phyloP scores from a whole-genome alignment of 805 yeast genomes.

The Saturnispora besseyi region DNA sequence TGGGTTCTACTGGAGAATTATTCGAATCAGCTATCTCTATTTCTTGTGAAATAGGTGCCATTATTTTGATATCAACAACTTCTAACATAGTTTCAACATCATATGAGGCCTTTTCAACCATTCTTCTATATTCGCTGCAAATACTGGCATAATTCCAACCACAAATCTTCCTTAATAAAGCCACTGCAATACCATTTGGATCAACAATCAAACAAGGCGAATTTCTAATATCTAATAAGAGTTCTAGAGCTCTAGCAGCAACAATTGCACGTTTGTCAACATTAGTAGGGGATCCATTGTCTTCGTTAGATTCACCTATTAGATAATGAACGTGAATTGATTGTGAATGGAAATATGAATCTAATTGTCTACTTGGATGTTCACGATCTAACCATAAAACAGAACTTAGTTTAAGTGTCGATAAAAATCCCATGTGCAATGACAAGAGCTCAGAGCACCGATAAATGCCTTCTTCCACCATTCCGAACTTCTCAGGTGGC shows the following conservation, averaged over 20 bases:
- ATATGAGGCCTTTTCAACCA: constrained; percentile 63
- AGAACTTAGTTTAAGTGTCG: constrained; percentile 59
- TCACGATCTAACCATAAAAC: constrained; percentile 77
- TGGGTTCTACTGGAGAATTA: constrained; percentile 3
- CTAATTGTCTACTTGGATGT: constrained; percentile 65
- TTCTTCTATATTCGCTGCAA: constrained; percentile 74
- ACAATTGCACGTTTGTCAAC: constrained; percentile 37
- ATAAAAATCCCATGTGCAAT: constrained; percentile 67
- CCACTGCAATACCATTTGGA: constrained; percentile 69
- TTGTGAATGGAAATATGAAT: constrained; percentile 52
- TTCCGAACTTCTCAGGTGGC: constrained; percentile 88
- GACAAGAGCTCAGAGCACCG: constrained; percentile 74
- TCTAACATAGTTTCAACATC: constrained; percentile 79
- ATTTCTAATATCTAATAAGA: constrained; percentile 51
- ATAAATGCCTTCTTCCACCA: constrained; percentile 81
- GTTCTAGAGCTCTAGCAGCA: constrained; percentile 55
- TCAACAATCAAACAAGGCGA: constrained; percentile 73
- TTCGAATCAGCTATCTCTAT: constrained; percentile 36
- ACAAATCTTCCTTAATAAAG: constrained; percentile 71
- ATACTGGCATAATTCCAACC: constrained; percentile 85
- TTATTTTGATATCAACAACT: constrained; percentile 23
- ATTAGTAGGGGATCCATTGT: constrained; percentile 14
- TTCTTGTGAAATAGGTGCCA: constrained; percentile 29
- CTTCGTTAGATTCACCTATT: constrained; percentile 19
- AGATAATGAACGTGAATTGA: constrained; percentile 43